These are phyloP conservation scores for Lactarius indigo DNA, from an alignment of 768 basidiomycete genomes.

Conservation along the genomic window DNA sequence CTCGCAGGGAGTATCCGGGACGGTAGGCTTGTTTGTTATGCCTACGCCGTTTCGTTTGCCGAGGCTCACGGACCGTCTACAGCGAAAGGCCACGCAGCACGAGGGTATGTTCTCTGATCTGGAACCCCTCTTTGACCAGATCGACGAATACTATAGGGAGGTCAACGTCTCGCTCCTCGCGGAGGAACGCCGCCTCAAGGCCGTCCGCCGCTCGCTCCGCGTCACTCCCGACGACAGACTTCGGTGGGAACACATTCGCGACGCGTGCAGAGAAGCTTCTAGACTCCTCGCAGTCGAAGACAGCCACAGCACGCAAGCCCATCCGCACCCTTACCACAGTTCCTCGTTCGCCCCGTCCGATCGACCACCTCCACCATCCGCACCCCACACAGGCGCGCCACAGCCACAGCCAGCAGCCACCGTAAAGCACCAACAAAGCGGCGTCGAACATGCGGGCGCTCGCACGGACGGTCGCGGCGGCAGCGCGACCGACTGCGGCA, in stretches of 20 bases:
- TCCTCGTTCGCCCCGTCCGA: neutral
- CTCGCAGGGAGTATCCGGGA: constrained; percentile 3
- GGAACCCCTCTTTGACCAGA: constrained; percentile 9
- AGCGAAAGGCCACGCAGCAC: neutral
- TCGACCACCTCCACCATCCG: neutral
- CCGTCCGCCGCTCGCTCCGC: constrained; percentile 6
- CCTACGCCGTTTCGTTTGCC: neutral
- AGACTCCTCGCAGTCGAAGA: neutral
- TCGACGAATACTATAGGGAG: constrained; percentile 14
- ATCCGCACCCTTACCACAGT: neutral
- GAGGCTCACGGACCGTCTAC: neutral
- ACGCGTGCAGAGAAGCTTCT: constrained; percentile 14
- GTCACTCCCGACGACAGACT: constrained; percentile 14
- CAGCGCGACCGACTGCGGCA: neutral
- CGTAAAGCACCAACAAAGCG: neutral
- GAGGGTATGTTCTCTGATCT: neutral
- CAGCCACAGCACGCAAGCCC: neutral
- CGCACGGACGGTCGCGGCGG: neutral
- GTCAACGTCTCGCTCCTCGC: constrained; percentile 7
- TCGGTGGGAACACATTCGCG: constrained; percentile 19
- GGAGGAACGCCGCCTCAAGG: constrained; percentile 9
- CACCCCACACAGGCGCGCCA: neutral
- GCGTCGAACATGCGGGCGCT: constrained; percentile 15
- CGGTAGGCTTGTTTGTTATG: neutral
- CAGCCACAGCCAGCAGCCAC: neutral